Conservation (phyloP, 2,329 filamentous ascomycete species). For the Bimuria novae-zelandiae region DNA sequence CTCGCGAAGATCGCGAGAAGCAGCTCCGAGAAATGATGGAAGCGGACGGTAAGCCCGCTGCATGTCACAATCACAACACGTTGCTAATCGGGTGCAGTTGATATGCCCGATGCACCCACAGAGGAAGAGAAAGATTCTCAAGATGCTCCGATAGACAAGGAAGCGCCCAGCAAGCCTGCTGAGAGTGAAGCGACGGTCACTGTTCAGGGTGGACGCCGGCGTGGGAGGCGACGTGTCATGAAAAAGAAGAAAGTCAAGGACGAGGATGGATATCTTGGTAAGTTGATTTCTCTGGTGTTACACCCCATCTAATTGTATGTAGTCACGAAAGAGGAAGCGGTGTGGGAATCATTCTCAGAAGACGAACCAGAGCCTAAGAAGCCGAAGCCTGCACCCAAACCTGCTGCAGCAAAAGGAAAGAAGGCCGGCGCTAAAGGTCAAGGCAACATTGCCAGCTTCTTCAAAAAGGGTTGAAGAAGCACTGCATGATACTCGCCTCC, state of each 20-base stretch:
- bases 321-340: conserved; percentile 85
- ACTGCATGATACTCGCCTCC: not conserved
- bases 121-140: conserved; percentile 38
- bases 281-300: conserved; percentile 33
- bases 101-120: conserved; percentile 60
- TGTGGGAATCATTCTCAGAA: conserved; percentile 93
- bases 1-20: conserved; percentile 67
- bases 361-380: conserved; percentile 71
- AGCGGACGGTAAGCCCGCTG: conserved; percentile 57
- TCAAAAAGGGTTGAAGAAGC: conserved; percentile 69
- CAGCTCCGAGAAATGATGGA: conserved; percentile 78
- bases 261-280: conserved; percentile 87
- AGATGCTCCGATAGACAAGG: conserved; percentile 43
- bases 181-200: conserved; percentile 49
- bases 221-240: conserved; percentile 79
- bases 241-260: conserved; percentile 88
- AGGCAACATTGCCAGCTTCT: conserved; percentile 92
- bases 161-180: conserved; percentile 22
- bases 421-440: conserved; percentile 58
- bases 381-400: conserved; percentile 51
- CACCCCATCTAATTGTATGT: conserved; percentile 15
- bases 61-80: not conserved
- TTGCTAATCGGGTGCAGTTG: conserved; percentile 46
- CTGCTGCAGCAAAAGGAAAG: conserved; percentile 58
- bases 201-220: conserved; percentile 66